A percentile compares a stretch with the other conserved stretches of the same genome.
Evolutionary conservation across 2,329 filamentous ascomycete genomes (phyloP).

Genomic region (Aspergillus aculeatus): DNA sequence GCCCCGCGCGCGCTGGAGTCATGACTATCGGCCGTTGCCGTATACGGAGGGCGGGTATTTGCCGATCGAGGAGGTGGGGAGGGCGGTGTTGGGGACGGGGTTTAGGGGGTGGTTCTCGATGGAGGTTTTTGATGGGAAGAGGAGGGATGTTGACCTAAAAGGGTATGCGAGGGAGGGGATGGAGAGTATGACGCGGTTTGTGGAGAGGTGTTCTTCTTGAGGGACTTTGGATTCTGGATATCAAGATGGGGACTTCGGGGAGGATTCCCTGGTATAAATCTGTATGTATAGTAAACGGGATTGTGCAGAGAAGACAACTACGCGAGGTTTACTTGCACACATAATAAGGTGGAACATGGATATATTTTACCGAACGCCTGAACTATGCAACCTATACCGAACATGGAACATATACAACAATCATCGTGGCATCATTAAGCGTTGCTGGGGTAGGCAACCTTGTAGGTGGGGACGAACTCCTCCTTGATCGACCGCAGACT

Average conservation of each 20-base stretch:
- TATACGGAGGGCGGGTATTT: constrained; percentile 67
- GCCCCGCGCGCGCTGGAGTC: constrained; percentile 68
- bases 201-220: constrained; percentile 34
- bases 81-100: constrained; percentile 66
- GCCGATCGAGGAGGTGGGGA: constrained; percentile 63
- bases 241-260: too few relatives aligned
- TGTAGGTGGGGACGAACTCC: constrained; percentile 65
- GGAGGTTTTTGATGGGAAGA: constrained; percentile 64
- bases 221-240: too few relatives aligned
- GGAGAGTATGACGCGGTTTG: constrained; percentile 48
- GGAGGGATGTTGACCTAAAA: constrained; percentile 47
- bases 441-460: constrained; percentile 71
- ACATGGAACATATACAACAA: neutral
- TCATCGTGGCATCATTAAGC: constrained; percentile 46
- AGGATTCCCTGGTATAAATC: too few relatives aligned
- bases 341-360: neutral
- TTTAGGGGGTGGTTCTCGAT: constrained; percentile 67
- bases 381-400: neutral
- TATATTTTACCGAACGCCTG: neutral
- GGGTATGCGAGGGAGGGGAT: constrained; percentile 54
- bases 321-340: too few relatives aligned
- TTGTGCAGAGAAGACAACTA: too few relatives aligned
- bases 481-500: constrained; percentile 70
- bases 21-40: constrained; percentile 67
- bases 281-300: too few relatives aligned